Conservation (phyloP, 352 stramenopile species). For the Elongisporangium anandrum region DNA sequence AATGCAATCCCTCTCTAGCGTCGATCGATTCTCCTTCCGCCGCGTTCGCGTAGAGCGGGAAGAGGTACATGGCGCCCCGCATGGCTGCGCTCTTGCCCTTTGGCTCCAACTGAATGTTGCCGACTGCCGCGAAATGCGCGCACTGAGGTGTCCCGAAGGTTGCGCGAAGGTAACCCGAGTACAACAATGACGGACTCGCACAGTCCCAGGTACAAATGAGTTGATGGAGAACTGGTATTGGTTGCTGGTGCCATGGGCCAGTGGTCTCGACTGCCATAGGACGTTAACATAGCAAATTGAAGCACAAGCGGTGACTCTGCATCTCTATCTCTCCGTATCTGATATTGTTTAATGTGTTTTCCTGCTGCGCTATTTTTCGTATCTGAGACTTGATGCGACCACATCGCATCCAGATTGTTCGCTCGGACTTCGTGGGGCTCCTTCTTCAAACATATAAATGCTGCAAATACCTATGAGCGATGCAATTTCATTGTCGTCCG, state of each 20-base stretch:
- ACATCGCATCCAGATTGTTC: neutral
- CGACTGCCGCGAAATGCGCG: conserved; percentile 6
- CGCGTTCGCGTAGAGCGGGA: conserved; percentile 42
- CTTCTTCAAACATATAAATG: neutral
- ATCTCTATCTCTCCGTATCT: neutral
- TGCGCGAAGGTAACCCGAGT: conserved; percentile 8
- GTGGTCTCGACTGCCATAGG: too few species aligned
- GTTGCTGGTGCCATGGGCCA: too few species aligned
- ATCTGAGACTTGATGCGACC: neutral
- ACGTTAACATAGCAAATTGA: too few species aligned
- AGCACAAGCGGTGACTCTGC: neutral
- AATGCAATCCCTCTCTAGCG: conserved; percentile 14
- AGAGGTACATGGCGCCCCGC: conserved; percentile 48
- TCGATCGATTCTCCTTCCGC: conserved; percentile 22
- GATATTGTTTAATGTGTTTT: neutral
- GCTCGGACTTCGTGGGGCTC: neutral
- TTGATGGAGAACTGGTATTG: too few species aligned
- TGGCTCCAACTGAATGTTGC: conserved; percentile 4
- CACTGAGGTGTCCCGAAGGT: conserved; percentile 27
- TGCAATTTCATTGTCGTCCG: too few species aligned
- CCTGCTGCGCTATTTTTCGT: neutral
- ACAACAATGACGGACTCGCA: neutral
- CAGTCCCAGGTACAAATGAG: neutral
- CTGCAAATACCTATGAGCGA: neutral
- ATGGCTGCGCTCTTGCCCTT: conserved; percentile 19